Evolutionary conservation across 1,139 yeast species (phyloP).

Genomic region (Candida tropicalis): DNA sequence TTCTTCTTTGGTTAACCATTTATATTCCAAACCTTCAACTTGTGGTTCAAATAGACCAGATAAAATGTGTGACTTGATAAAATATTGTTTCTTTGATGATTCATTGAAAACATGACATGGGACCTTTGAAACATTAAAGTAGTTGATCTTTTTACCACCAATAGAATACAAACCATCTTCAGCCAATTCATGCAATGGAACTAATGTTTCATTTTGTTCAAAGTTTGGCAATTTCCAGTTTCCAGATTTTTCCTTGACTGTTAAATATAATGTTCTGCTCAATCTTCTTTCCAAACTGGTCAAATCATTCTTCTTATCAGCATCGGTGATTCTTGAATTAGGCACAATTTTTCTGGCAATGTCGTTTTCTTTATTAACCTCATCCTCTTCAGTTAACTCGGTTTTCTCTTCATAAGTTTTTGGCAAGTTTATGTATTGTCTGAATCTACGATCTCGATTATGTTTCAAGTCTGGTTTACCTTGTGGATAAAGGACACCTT

Average conservation of each 20-base stretch:
- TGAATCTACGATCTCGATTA: slow-evolving; percentile 83
- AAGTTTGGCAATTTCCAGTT: slow-evolving; percentile 83
- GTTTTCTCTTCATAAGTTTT: slow-evolving; percentile 50
- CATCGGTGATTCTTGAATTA: slow-evolving; percentile 73
- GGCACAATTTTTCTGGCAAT: slow-evolving; percentile 72
- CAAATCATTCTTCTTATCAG: slow-evolving; percentile 65
- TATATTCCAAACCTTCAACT: slow-evolving; percentile 40
- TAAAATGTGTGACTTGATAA: slow-evolving; percentile 85
- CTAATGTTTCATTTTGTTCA: slow-evolving; percentile 25
- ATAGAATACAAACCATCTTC: slow-evolving; percentile 69
- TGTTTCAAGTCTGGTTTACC: slow-evolving; percentile 88
- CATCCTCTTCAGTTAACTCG: slow-evolving; percentile 39
- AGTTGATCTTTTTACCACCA: slow-evolving; percentile 78
- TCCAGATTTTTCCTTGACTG: slow-evolving; percentile 51
- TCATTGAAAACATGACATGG: slow-evolving; percentile 67
- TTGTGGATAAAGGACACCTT: slow-evolving; percentile 75
- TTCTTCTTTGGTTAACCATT: slow-evolving; percentile 89
- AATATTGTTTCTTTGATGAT: slow-evolving; percentile 51
- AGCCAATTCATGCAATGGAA: slow-evolving; percentile 72
- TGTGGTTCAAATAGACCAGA: slow-evolving; percentile 79
- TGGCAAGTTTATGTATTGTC: slow-evolving; percentile 76
- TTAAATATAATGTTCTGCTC: slow-evolving; percentile 76
- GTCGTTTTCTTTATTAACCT: slow-evolving; percentile 41
- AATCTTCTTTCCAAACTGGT: slow-evolving; percentile 77
- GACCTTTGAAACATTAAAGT: slow-evolving; percentile 86